Evolutionary conservation across 2,329 filamentous ascomycete genomes (phyloP).

Genomic region (Diaporthe capsici): DNA sequence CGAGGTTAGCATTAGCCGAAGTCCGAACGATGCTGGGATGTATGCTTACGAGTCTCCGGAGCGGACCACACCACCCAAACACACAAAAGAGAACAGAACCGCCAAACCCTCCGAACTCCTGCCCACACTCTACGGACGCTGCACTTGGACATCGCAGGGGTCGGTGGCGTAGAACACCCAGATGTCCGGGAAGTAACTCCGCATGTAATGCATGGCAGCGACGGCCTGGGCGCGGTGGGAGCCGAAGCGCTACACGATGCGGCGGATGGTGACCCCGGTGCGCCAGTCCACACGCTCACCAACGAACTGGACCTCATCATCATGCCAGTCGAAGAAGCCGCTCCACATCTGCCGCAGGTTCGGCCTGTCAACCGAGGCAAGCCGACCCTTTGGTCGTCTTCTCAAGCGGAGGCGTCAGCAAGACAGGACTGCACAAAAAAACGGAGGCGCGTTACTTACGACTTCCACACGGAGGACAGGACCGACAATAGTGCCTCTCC

Average conservation of each 20-base stretch:
- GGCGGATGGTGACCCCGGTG: neutral
- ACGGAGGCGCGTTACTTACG: no score
- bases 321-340: slow-evolving; percentile 17
- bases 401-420: no score
- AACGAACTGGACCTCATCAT: neutral
- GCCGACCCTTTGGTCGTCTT: no score
- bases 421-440: no score
- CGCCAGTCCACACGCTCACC: neutral
- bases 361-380: no score
- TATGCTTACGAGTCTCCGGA: no score
- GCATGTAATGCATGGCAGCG: neutral
- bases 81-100: neutral
- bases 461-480: no score
- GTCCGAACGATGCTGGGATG: no score
- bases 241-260: slow-evolving; percentile 35
- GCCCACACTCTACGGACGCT: neutral
- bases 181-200: neutral
- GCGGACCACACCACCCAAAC: neutral
- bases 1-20: no score
- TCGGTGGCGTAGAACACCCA: neutral
- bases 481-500: no score
- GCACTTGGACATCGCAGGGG: slow-evolving; percentile 12
- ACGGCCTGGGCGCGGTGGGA: slow-evolving; percentile 35
- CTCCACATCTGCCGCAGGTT: neutral
- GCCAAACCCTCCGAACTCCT: neutral